Conservation (phyloP, 1,139 yeast species). For the Hemisphaericaspora lyxosophila region DNA sequence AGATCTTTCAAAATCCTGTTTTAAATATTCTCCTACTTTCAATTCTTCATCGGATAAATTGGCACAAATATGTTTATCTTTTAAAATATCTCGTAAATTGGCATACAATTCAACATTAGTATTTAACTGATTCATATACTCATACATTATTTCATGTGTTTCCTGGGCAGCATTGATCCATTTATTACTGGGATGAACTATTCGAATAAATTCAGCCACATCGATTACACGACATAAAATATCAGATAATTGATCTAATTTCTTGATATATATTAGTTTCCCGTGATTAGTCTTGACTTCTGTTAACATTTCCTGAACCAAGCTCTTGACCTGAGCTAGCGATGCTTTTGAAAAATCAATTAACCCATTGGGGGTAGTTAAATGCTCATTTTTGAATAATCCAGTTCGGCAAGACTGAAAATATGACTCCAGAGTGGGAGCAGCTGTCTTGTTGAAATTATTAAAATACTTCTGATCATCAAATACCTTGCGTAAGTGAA, state of each 20-base stretch:
- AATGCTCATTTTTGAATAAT: conserved; percentile 67
- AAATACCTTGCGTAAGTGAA: conserved; percentile 35
- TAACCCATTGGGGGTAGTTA: conserved; percentile 71
- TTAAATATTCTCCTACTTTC: conserved; percentile 75
- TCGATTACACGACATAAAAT: conserved; percentile 90
- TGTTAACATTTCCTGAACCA: conserved; percentile 55
- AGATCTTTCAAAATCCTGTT: conserved; percentile 85
- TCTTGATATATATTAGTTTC: conserved; percentile 53
- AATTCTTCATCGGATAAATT: conserved; percentile 67
- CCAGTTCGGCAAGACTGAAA: conserved; percentile 46
- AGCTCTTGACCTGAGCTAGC: conserved; percentile 56
- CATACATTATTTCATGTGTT: conserved; percentile 87
- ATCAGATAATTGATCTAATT: conserved; percentile 84
- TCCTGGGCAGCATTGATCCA: conserved; percentile 83
- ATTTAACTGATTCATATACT: conserved; percentile 89
- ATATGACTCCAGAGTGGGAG: conserved; percentile 13
- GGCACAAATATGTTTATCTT: conserved; percentile 34
- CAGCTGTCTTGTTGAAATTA: conserved; percentile 25
- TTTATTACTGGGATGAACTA: conserved; percentile 73
- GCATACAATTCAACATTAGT: conserved; percentile 75
- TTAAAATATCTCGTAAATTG: conserved; percentile 56
- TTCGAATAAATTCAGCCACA: conserved; percentile 88
- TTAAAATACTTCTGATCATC: conserved; percentile 47
- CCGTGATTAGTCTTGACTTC: conserved; percentile 47
- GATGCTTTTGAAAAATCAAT: conserved; percentile 66